Evolutionary conservation across 2,329 filamentous ascomycete species (phyloP).

Genomic region (Alternaria hordeiaustralica): DNA sequence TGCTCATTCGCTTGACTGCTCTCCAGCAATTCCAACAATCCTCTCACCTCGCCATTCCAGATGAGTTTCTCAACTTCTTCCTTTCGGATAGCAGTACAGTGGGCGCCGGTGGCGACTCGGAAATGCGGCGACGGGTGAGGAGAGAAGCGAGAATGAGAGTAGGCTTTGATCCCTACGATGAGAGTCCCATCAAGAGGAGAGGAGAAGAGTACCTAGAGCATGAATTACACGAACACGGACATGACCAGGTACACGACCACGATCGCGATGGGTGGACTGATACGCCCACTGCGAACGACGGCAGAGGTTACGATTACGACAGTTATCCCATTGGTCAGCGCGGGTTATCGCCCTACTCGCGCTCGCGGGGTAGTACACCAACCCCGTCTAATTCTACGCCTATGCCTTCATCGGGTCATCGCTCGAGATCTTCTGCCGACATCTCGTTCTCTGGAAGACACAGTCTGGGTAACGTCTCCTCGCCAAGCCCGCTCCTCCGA

Average conservation of each 20-base stretch:
- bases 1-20: conserved; percentile 82
- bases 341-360: conserved; percentile 23
- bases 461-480: conserved; percentile 20
- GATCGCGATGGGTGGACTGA: not conserved
- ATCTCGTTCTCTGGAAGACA: conserved; percentile 16
- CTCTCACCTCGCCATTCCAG: conserved; percentile 86
- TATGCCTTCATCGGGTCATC: not conserved
- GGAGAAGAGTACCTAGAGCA: conserved; percentile 70
- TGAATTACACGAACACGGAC: conserved; percentile 26
- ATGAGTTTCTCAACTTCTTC: conserved; percentile 89
- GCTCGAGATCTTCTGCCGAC: conserved; percentile 27
- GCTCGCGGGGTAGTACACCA: conserved; percentile 27
- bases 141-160: conserved; percentile 67
- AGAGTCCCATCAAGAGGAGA: conserved; percentile 70
- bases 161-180: conserved; percentile 75
- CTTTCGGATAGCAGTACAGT: conserved; percentile 72
- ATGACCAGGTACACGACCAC: not conserved
- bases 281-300: conserved; percentile 4
- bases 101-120: conserved; percentile 67
- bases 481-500: conserved; percentile 44
- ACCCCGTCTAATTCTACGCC: conserved; percentile 20
- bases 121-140: conserved; percentile 65
- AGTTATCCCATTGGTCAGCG: conserved; percentile 33
- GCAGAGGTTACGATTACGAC: conserved; percentile 35
- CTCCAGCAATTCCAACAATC: conserved; percentile 92